Conservation (phyloP, 1,284 basidiomycete genomes). For the Papiliotrema laurentii region DNA sequence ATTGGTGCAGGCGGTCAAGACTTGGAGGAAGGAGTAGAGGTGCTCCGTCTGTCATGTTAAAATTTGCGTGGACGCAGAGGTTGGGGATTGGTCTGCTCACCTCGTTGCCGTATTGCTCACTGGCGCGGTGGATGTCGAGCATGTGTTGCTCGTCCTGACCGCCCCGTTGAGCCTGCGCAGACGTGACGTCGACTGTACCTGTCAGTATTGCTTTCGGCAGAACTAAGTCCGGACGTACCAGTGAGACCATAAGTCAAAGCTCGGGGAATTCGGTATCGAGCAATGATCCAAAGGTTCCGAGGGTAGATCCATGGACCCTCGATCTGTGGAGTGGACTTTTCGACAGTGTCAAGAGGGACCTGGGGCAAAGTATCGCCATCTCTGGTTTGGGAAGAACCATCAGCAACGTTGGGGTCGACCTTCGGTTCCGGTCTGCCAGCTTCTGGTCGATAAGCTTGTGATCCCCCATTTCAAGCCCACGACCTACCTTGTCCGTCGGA, state of each 20-base stretch:
- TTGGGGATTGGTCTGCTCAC: neutral
- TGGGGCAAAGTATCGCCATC: neutral
- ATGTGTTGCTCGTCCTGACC: constrained; percentile 39
- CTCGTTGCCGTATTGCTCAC: constrained; percentile 50
- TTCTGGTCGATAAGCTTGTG: neutral
- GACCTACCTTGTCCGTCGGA: neutral
- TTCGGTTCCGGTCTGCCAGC: constrained; percentile 2
- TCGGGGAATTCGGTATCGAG: constrained; percentile 39
- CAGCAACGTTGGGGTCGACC: neutral
- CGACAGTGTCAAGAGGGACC: constrained; percentile 24
- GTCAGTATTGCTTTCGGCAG: neutral
- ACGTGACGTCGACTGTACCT: neutral
- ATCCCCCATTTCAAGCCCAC: neutral
- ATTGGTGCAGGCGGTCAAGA: constrained; percentile 52
- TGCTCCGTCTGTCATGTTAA: constrained; percentile 52
- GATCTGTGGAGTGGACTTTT: constrained; percentile 22
- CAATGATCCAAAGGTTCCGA: constrained; percentile 48
- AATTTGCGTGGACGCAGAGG: no score
- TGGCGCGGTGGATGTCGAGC: constrained; percentile 42
- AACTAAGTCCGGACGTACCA: neutral
- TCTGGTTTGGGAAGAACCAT: neutral
- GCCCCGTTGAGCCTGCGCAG: constrained; percentile 39
- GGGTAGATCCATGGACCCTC: constrained; percentile 40
- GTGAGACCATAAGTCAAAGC: constrained; percentile 30
- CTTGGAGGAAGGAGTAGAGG: constrained; percentile 53